Percentiles rank a stretch among this genome's conserved stretches.
These are phyloP conservation scores for Ampelocalamus luodianensis DNA, from an alignment of 176 grass and related monocot genomes.

Conservation along the genomic window DNA sequence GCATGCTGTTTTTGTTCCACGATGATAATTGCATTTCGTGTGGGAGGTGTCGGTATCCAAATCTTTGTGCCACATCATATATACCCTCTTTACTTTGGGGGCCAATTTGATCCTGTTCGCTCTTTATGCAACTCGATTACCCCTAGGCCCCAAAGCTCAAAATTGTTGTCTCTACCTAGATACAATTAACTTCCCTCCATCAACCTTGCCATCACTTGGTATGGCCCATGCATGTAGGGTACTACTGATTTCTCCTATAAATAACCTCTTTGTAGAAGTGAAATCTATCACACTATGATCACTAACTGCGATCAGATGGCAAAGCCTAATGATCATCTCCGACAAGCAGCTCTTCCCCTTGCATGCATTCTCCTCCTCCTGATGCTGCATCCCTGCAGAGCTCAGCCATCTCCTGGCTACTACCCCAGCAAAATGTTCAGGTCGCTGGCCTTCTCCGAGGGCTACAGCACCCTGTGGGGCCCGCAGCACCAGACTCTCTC, in stretches of 20 bases:
- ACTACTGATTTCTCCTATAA: constrained; percentile 25
- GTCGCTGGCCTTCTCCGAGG: constrained; percentile 53
- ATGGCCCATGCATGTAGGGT: not conserved
- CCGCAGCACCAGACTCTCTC: constrained; percentile 75
- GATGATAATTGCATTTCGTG: not conserved
- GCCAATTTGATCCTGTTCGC: constrained; percentile 3
- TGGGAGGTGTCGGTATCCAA: not conserved
- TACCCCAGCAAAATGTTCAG: constrained; percentile 63
- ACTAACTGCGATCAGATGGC: not conserved
- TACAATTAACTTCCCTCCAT: not conserved
- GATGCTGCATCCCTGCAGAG: constrained; percentile 28
- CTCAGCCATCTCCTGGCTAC: constrained; percentile 85
- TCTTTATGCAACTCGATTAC: not conserved
- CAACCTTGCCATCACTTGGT: not conserved
- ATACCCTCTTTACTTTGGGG: not conserved
- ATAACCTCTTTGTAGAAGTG: not conserved
- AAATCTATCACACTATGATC: not conserved
- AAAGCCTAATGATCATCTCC: not conserved
- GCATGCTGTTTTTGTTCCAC: not conserved
- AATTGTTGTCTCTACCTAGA: not conserved
- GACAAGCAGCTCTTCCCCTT: constrained; percentile 31
- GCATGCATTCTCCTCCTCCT: constrained; percentile 6
- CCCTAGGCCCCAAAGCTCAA: not conserved
- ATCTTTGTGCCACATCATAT: not conserved
- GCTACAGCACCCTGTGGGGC: constrained; percentile 76